Evolutionary conservation across 768 basidiomycete species (phyloP).

Genomic region (Pulveroboletus sp.): DNA sequence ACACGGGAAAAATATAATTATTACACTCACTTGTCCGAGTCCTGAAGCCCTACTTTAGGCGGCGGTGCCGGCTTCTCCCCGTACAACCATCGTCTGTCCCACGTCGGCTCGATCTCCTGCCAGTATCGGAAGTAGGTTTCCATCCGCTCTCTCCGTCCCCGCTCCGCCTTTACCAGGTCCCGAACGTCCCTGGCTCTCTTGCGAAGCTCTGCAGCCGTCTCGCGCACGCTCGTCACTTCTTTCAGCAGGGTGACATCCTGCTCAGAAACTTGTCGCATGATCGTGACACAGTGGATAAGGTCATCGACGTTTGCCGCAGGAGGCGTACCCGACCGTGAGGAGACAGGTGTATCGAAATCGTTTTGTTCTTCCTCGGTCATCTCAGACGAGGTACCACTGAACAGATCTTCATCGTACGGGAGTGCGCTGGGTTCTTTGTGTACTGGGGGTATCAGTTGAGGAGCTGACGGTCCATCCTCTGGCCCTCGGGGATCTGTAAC

Average conservation of each 20-base stretch:
- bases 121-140: conserved; percentile 28
- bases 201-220: conserved; percentile 17
- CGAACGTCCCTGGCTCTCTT: conserved; percentile 22
- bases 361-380: conserved; percentile 18
- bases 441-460: neutral
- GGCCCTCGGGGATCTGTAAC: conserved; percentile 1
- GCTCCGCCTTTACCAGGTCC: conserved; percentile 21
- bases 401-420: conserved; percentile 9
- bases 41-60: neutral
- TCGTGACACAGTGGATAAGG: conserved; percentile 21
- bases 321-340: conserved; percentile 23
- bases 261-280: conserved; percentile 25
- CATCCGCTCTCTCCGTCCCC: conserved; percentile 25
- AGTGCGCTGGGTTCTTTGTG: neutral
- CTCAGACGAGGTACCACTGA: conserved; percentile 23
- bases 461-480: conserved; percentile 1
- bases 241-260: conserved; percentile 17
- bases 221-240: conserved; percentile 6
- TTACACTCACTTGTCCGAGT: conserved; percentile 3
- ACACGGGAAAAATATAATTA: neutral
- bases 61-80: conserved; percentile 8
- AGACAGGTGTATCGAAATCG: conserved; percentile 21
- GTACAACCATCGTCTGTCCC: conserved; percentile 28
- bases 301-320: conserved; percentile 11
- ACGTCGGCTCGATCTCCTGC: conserved; percentile 20